These are phyloP conservation scores for Plasmodium sp. DNA, from an alignment of 169 alveolate genomes.

Conservation along the genomic window DNA sequence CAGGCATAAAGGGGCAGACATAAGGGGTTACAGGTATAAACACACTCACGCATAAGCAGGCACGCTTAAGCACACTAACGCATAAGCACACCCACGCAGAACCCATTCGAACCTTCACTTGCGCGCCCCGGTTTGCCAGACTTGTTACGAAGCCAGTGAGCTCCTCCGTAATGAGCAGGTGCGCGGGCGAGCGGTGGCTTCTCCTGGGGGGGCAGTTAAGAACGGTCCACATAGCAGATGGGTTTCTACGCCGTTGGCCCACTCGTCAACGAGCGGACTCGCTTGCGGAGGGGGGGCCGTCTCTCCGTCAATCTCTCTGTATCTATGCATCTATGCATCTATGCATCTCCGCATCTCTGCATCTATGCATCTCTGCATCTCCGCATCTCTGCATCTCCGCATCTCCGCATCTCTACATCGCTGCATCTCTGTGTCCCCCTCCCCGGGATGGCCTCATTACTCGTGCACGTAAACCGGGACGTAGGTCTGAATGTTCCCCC, in stretches of 20 bases:
- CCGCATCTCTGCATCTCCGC: too few relatives aligned
- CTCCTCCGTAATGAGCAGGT: constrained; percentile 16
- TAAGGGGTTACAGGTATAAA: too few relatives aligned
- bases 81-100: background rate
- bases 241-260: background rate
- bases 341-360: too few relatives aligned
- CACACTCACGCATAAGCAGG: too few relatives aligned
- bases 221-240: background rate
- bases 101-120: constrained; percentile 18
- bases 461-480: constrained; percentile 8
- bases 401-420: too few relatives aligned
- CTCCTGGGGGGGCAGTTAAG: background rate
- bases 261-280: background rate
- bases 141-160: constrained; percentile 22
- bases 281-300: background rate
- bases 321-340: too few relatives aligned
- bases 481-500: constrained; percentile 30
- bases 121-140: background rate
- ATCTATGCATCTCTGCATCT: too few relatives aligned
- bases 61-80: background rate
- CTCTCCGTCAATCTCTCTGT: too few relatives aligned
- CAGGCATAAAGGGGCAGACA: background rate
- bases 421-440: background rate
- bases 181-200: background rate
- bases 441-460: background rate